Percentiles rank a stretch among this genome's conserved stretches.
phyloP scores from a whole-genome alignment of 148 eudicot species.

The Bassia scoparia region DNA sequence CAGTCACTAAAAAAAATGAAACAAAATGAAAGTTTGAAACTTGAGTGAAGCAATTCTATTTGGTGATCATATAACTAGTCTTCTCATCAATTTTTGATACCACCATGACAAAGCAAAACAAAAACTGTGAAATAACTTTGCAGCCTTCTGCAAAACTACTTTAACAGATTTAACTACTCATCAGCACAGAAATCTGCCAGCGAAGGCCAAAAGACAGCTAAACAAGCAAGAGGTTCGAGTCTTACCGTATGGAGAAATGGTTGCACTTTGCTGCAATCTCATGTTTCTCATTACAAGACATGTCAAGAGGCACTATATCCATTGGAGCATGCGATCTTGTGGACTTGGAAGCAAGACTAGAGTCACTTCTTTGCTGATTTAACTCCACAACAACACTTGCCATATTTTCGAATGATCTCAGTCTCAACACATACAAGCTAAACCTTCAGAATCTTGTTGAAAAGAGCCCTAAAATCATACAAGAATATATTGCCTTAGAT shows the following conservation, averaged over 20 bases:
- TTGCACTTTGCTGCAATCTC: conserved; percentile 28
- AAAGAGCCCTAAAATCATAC: neutral
- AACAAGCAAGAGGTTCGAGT: conserved; percentile 4
- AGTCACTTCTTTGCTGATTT: conserved; percentile 26
- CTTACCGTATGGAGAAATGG: conserved; percentile 55
- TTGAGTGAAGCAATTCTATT: neutral
- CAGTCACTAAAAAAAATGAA: neutral
- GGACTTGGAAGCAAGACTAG: conserved; percentile 27
- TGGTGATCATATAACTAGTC: neutral
- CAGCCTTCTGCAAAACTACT: neutral
- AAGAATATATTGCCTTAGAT: neutral
- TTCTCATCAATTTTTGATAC: neutral
- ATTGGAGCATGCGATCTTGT: conserved; percentile 27
- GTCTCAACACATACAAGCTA: conserved; percentile 10
- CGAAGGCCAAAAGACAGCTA: neutral
- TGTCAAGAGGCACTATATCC: conserved; percentile 30
- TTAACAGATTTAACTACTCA: neutral
- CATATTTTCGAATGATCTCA: conserved; percentile 10
- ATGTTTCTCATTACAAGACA: conserved; percentile 21
- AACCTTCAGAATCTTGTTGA: conserved; percentile 10
- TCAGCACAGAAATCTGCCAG: neutral
- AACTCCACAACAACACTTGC: conserved; percentile 24
- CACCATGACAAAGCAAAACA: neutral
- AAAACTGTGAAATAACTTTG: neutral
- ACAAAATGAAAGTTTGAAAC: neutral